Conservation (phyloP, 768 basidiomycete species). For the Leccinum rimulosum region DNA sequence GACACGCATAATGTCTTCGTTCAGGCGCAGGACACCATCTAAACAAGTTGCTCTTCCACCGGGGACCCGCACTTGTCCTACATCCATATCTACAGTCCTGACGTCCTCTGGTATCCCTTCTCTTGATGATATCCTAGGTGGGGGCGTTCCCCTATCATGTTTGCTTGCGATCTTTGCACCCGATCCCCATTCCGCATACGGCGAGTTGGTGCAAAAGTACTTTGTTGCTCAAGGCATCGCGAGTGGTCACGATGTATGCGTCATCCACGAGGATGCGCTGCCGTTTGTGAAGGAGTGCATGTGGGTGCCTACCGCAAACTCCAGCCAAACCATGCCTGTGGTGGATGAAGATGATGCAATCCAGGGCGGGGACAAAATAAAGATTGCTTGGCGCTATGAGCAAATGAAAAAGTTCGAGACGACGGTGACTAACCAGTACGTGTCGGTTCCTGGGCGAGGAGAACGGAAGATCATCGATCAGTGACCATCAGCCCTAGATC, state of each 20-base stretch:
- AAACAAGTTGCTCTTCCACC: constrained; percentile 42
- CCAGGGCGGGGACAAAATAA: constrained; percentile 61
- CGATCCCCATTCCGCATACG: constrained; percentile 84
- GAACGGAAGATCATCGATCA: not conserved
- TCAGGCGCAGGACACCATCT: constrained; percentile 61
- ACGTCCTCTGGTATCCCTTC: constrained; percentile 90
- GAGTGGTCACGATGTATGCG: constrained; percentile 61
- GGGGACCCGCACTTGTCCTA: constrained; percentile 60
- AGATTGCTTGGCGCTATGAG: constrained; percentile 98
- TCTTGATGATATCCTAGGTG: constrained; percentile 92
- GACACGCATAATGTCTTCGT: constrained; percentile 60
- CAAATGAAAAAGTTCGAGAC: constrained; percentile 91
- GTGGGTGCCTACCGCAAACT: constrained; percentile 56
- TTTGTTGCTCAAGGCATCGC: constrained; percentile 86
- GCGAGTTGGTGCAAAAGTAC: constrained; percentile 82
- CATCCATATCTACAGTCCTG: constrained; percentile 52
- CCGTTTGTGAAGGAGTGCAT: constrained; percentile 71
- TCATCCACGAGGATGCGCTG: constrained; percentile 59
- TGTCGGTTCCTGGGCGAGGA: constrained; percentile 26
- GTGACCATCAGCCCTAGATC: constrained; percentile 37
- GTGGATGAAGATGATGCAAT: constrained; percentile 34
- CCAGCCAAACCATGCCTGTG: constrained; percentile 10
- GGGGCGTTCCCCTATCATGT: constrained; percentile 83
- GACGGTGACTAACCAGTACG: constrained; percentile 60
- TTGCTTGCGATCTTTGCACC: constrained; percentile 74